These are phyloP conservation scores for Phytopythium montanum DNA, from an alignment of 352 stramenopile species.

Conservation along the genomic window DNA sequence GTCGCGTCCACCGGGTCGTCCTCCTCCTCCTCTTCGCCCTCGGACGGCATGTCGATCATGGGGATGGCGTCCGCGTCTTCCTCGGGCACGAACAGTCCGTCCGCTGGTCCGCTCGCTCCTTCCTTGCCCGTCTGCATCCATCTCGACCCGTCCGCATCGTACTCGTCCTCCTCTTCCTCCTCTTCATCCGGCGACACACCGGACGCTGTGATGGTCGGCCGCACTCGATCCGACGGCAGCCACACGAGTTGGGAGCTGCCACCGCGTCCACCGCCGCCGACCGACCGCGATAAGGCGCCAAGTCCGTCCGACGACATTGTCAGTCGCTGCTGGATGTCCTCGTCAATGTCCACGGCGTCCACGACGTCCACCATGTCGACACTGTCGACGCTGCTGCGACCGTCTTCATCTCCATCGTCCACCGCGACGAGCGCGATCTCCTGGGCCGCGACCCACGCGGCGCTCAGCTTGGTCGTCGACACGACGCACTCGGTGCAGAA, in stretches of 20 bases:
- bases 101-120: conserved; percentile 1
- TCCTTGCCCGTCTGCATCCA: neutral
- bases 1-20: conserved; percentile 22
- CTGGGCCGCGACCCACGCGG: conserved; percentile 49
- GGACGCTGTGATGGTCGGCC: neutral
- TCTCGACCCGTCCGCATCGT: neutral
- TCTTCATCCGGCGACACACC: neutral
- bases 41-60: conserved; percentile 35
- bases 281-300: neutral
- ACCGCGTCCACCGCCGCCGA: conserved; percentile 10
- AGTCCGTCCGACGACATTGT: conserved; percentile 35
- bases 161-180: neutral
- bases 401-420: conserved; percentile 4
- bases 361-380: conserved; percentile 2
- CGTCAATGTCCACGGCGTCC: conserved; percentile 16
- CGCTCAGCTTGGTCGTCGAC: conserved; percentile 38
- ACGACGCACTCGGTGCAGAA: conserved; percentile 53
- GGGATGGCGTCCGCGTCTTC: conserved; percentile 6
- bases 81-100: conserved; percentile 8
- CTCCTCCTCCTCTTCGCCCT: conserved; percentile 32
- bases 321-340: conserved; percentile 16
- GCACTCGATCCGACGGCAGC: conserved; percentile 7
- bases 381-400: neutral
- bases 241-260: conserved; percentile 1
- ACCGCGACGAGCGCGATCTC: conserved; percentile 26